These are phyloP conservation scores for Lactarius hengduanensis DNA, from an alignment of 768 basidiomycete genomes.

Conservation along the genomic window DNA sequence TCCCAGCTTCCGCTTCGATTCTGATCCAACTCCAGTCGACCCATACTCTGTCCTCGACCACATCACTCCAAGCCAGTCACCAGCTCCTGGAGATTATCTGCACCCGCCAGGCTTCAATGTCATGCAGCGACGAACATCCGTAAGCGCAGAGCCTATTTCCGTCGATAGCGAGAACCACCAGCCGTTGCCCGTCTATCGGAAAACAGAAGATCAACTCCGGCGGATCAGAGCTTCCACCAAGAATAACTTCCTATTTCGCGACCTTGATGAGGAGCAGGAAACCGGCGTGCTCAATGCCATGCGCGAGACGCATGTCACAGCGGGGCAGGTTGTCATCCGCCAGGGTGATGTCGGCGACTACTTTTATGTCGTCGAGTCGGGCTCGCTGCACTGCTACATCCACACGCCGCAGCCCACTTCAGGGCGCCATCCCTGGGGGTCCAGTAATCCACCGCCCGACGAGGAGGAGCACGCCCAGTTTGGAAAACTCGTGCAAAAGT, in stretches of 20 bases:
- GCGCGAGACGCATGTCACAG: conserved; percentile 74
- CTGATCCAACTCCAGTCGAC: conserved; percentile 54
- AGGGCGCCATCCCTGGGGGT: conserved; percentile 45
- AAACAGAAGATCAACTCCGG: conserved; percentile 78
- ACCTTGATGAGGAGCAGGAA: conserved; percentile 95
- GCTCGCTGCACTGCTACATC: conserved; percentile 81
- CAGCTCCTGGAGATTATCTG: conserved; percentile 63
- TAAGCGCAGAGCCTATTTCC: conserved; percentile 95
- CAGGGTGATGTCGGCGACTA: conserved; percentile 97
- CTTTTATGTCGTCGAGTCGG: conserved; percentile 96
- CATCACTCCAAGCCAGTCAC: conserved; percentile 32
- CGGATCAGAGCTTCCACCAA: conserved; percentile 87
- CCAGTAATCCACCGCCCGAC: conserved; percentile 43
- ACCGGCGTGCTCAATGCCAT: conserved; percentile 92
- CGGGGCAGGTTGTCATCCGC: conserved; percentile 87
- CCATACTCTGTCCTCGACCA: conserved; percentile 39
- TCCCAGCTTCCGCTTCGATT: conserved; percentile 58
- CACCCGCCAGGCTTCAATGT: conserved; percentile 72
- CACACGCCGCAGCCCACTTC: conserved; percentile 60
- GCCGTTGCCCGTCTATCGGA: conserved; percentile 71
- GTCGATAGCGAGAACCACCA: conserved; percentile 66
- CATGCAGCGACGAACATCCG: conserved; percentile 88
- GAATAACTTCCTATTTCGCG: conserved; percentile 91
- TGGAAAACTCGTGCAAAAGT: conserved; percentile 82
- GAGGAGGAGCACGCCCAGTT: conserved; percentile 57